Percentiles rank a stretch among this genome's conserved stretches.
These are phyloP conservation scores for Ceratobasidium sp. DNA, from an alignment of 1,284 basidiomycete species.

Conservation along the genomic window DNA sequence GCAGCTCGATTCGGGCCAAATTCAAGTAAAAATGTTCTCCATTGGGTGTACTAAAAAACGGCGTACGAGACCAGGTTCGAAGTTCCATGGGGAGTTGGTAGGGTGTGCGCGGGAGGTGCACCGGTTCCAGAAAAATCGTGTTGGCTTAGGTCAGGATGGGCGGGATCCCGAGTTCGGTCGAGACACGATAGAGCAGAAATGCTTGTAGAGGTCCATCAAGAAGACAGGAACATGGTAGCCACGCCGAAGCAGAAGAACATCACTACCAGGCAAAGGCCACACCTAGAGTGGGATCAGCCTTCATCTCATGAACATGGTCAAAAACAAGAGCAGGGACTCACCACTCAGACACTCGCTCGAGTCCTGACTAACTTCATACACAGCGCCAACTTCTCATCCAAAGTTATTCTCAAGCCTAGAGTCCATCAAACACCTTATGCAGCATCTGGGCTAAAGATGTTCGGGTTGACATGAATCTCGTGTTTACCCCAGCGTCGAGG, in stretches of 20 bases:
- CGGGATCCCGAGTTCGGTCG: conserved; percentile 83
- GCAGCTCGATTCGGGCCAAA: conserved; percentile 91
- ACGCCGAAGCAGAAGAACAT: conserved; percentile 80
- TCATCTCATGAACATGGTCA: no score
- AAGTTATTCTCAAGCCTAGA: no score
- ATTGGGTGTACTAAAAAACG: conserved; percentile 85
- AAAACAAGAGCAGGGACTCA: no score
- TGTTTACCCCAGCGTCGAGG: no score
- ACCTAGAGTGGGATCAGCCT: no score
- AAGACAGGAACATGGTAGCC: conserved; percentile 69
- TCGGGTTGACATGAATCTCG: no score
- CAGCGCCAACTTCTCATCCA: no score
- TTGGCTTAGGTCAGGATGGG: conserved; percentile 95
- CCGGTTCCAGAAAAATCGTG: conserved; percentile 96
- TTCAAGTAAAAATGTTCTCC: conserved; percentile 93
- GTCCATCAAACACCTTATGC: no score
- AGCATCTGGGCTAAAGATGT: no score
- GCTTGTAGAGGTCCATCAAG: conserved; percentile 73
- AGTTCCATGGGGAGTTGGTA: conserved; percentile 64
- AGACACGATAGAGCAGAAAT: conserved; percentile 87
- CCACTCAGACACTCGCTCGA: no score
- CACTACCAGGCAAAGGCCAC: conserved; percentile 68
- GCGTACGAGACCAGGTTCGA: conserved; percentile 60
- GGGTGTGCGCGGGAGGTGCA: conserved; percentile 63
- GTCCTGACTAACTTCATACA: no score